Evolutionary conservation across 2,329 filamentous ascomycete genomes (phyloP).

Genomic region (Colletotrichum lini): DNA sequence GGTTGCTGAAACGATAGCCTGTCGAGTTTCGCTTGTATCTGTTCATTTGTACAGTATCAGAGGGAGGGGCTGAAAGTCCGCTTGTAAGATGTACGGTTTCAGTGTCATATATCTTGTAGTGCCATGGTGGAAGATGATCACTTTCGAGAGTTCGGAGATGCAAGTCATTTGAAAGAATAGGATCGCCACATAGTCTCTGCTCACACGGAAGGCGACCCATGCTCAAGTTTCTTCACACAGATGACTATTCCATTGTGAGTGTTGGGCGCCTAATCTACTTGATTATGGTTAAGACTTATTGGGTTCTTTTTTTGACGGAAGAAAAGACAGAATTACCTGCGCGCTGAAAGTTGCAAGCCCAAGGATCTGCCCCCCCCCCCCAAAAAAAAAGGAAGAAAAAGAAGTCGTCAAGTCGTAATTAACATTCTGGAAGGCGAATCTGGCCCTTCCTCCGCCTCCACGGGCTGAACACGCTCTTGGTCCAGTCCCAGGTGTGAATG

Average conservation of each 20-base stretch:
- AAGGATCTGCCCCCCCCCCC: background rate
- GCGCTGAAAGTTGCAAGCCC: background rate
- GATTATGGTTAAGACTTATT: background rate
- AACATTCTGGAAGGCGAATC: constrained; percentile 24
- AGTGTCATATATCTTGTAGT: background rate
- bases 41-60: too few species aligned
- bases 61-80: too few species aligned
- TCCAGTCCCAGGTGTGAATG: constrained; percentile 35
- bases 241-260: background rate
- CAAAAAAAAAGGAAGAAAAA: background rate
- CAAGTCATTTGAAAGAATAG: too few species aligned
- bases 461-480: constrained; percentile 7
- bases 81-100: background rate
- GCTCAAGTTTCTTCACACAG: too few species aligned
- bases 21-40: background rate
- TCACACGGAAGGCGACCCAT: too few species aligned
- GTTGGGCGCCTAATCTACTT: background rate
- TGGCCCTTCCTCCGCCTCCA: constrained; percentile 17
- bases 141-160: too few species aligned
- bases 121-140: background rate
- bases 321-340: background rate
- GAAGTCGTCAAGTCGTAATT: background rate
- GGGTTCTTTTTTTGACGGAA: background rate
- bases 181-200: too few species aligned
- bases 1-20: constrained; percentile 2